Percentiles rank a stretch among this genome's conserved stretches.
phyloP scores from a whole-genome alignment of 179 eudicot species.

The Beta corolliflora region DNA sequence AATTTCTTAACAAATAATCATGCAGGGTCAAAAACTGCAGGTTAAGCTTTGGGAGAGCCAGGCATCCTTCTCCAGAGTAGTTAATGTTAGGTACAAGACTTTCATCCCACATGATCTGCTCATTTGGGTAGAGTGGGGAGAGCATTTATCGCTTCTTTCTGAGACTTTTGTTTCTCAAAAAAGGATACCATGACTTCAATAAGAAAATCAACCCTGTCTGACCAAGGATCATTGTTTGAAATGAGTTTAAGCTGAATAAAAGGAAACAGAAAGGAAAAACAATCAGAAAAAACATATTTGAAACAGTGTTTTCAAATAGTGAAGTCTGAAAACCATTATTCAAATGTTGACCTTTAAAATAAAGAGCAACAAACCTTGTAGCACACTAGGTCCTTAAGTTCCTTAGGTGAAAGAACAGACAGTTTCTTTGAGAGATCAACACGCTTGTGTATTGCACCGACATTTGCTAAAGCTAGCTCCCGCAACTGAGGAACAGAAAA shows the following conservation, averaged over 20 bases:
- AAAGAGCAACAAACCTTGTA: slow-evolving; percentile 51
- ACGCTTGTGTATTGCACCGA: slow-evolving; percentile 84
- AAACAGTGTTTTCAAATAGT: not conserved
- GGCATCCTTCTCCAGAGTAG: slow-evolving; percentile 98
- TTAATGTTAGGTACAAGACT: slow-evolving; percentile 98
- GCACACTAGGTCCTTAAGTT: slow-evolving; percentile 86
- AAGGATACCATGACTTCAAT: slow-evolving; percentile 95
- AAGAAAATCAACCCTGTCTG: slow-evolving; percentile 93
- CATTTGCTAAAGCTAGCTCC: slow-evolving; percentile 86
- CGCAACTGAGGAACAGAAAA: slow-evolving; percentile 53
- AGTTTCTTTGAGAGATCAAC: slow-evolving; percentile 84
- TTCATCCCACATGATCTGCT: slow-evolving; percentile 99
- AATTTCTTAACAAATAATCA: slow-evolving; percentile 90
- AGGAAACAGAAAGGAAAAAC: slow-evolving; percentile 15
- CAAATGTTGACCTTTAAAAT: not conserved
- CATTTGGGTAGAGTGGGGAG: slow-evolving; percentile 97
- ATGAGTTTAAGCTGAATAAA: slow-evolving; percentile 78
- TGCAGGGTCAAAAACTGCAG: slow-evolving; percentile 93
- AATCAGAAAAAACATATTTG: slow-evolving; percentile 20
- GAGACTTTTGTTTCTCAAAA: slow-evolving; percentile 89
- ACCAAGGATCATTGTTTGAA: slow-evolving; percentile 87
- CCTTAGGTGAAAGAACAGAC: slow-evolving; percentile 73
- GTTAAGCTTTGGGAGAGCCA: slow-evolving; percentile 96
- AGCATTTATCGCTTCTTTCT: slow-evolving; percentile 94
- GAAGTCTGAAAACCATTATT: not conserved